phyloP scores from a whole-genome alignment of 192 early-diverging fungal genomes.

The Umbelopsis vinacea region DNA sequence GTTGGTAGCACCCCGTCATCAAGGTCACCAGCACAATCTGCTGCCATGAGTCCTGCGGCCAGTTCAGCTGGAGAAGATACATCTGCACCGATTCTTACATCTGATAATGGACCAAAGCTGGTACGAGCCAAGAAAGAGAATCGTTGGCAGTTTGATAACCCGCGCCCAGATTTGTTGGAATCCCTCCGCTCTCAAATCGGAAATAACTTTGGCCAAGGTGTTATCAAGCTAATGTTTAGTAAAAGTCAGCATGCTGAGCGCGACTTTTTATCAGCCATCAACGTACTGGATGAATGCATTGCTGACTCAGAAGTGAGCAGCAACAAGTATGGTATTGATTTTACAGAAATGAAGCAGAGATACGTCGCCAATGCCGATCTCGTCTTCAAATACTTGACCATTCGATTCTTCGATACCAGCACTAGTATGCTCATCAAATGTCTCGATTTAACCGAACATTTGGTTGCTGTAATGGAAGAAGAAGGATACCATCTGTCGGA shows the following conservation, averaged over 20 bases:
- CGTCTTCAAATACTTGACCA: constrained; percentile 83
- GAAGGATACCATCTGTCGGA: constrained; percentile 69
- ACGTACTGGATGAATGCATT: constrained; percentile 70
- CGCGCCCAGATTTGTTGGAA: constrained; percentile 66
- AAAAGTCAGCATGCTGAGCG: constrained; percentile 88
- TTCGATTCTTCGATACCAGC: constrained; percentile 92
- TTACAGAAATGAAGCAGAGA: constrained; percentile 60
- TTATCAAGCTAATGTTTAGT: constrained; percentile 72
- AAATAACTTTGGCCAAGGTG: constrained; percentile 58
- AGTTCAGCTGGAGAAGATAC: constrained; percentile 21
- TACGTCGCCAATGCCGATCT: constrained; percentile 78
- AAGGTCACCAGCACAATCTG: constrained; percentile 10
- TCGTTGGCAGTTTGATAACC: constrained; percentile 73
- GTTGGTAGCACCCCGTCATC: neutral
- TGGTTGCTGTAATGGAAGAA: constrained; percentile 68
- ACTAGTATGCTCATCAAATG: constrained; percentile 86
- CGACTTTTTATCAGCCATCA: constrained; percentile 71
- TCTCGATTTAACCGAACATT: constrained; percentile 79
- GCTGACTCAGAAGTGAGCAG: constrained; percentile 42
- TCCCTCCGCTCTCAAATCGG: constrained; percentile 66
- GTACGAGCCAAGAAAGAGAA: constrained; percentile 71
- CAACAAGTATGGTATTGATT: constrained; percentile 40
- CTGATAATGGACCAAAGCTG: constrained; percentile 71
- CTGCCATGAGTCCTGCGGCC: constrained; percentile 16
- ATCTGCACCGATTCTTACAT: constrained; percentile 61